Base-by-base conservation (phyloP, 1,139 yeast species). In the Spathaspora sp. region DNA sequence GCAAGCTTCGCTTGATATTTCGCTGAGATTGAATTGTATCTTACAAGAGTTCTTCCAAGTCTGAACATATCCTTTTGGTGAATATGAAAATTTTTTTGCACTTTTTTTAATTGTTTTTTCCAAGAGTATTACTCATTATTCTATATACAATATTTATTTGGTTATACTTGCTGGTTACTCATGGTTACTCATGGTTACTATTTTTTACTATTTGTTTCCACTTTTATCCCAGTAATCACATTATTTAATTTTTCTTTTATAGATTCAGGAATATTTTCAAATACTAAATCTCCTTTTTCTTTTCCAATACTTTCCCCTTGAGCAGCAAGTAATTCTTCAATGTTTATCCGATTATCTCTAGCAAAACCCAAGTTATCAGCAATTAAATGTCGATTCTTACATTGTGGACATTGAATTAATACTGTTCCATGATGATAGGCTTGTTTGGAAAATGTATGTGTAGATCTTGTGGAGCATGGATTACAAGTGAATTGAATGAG, bases 401-500 rank as follows among this genome's bases (percentile, higher is more conserved):
- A 91, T 9, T 90, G 87, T 0, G 98, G 98, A 60, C 98, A 93
- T 59, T 89, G 91, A 33, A 93, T 86, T 46, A 89, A 70, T 3
- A 93, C 97, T 0, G 97, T 84, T 1, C 99, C 99, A 24, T 76
- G 74, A 20, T 84, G 80, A 61, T 93, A 93, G 0, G 97, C 91
- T 64, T 93, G 98, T 56, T 90, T 91, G 15, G 97, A 87, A 58
- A 93, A 84, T 3, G 84, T 78, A 61, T 93, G 98, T 2, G 91
- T 82, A 0, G 97, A 89, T 47, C 98, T 72, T 7, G 88, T 81
- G 44, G 81, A 78, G 67, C 99, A 93, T 55, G 82, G 82, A 63
- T 90, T 93, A 66, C 99, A 93, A 0, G 97, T 93, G 67, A 93
- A 91, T 0, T 96, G 93, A 26, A 93, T 78, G 84, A 90, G 86